These are phyloP conservation scores for Aspergillus uvarum DNA, from an alignment of 2,329 filamentous ascomycete genomes.

Conservation along the genomic window DNA sequence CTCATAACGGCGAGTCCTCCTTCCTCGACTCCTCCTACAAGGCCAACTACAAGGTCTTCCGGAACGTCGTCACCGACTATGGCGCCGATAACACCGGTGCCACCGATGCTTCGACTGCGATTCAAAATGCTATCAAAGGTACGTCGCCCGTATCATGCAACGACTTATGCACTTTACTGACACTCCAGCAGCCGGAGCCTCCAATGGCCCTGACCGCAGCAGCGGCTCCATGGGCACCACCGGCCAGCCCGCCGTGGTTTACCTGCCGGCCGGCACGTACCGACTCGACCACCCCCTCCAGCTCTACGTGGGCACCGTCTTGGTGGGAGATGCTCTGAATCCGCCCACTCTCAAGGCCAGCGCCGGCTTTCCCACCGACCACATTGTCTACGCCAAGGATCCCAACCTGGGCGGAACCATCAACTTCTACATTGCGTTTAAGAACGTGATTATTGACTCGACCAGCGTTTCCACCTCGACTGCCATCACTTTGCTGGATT, in stretches of 20 bases:
- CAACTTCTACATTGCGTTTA: slow-evolving; percentile 41
- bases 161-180: neutral
- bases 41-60: slow-evolving; percentile 35
- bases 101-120: slow-evolving; percentile 28
- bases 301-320: slow-evolving; percentile 35
- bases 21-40: slow-evolving; percentile 27
- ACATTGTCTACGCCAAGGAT: slow-evolving; percentile 54
- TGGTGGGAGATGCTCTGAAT: slow-evolving; percentile 41
- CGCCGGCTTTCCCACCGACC: slow-evolving; percentile 53
- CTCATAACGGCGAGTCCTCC: slow-evolving; percentile 30
- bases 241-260: slow-evolving; percentile 32
- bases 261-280: slow-evolving; percentile 33
- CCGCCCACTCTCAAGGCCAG: slow-evolving; percentile 55
- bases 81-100: slow-evolving; percentile 35
- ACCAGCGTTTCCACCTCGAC: slow-evolving; percentile 28
- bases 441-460: slow-evolving; percentile 42
- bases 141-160: neutral
- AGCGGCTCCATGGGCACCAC: slow-evolving; percentile 31
- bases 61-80: slow-evolving; percentile 37
- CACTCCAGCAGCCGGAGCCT: slow-evolving; percentile 20
- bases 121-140: slow-evolving; percentile 34
- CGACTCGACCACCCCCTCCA: slow-evolving; percentile 26
- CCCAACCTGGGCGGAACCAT: slow-evolving; percentile 29
- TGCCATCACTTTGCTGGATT: slow-evolving; percentile 37
- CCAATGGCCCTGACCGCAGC: slow-evolving; percentile 26